Base-by-base conservation (phyloP, 345 rosid genomes). In the Linum lewisii region DNA sequence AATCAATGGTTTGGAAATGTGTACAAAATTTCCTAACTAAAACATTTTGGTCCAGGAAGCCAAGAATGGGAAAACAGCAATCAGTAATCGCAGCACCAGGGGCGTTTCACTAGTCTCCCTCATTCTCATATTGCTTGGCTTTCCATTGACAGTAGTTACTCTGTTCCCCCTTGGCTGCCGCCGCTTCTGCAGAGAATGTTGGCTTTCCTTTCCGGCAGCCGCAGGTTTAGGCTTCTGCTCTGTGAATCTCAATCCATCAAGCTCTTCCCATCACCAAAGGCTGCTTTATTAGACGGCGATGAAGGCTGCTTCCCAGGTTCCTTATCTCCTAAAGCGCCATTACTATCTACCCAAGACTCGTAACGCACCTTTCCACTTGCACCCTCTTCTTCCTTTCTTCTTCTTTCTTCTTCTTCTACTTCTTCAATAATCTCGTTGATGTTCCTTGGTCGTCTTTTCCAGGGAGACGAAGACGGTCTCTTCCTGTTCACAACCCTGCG, bases 211-310 rank as follows among this genome's bases (percentile, higher is more conserved):
- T 11, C 34, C 7, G 7, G 47, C 47, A 11, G 47, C 4, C 16
- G 15, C 47, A 42, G 16, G 47, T 42, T 4, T 16, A 11, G 1
- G 14, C 14, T 42, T 42, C 23, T 23, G 57, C 57, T 54, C 66
- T 20, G 5, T 24, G 9, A 59, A 57, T 51, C 51, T 74, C 51
- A 59, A 56, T 54, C 60, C 51, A 60, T 73, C 82, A 7, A 80
- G 69, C 49, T 76, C 81, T n/a, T 75, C 87, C 90, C 90, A 84
- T 38, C 87, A 47, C 85, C 87, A 72, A 76, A 77, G 51, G 49
- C 21, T 1, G 49, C 21, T 1, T 0, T 42, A 11, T 11, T 11
- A 11, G 47, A 11, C 47, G 47, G 18, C 47, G 15, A 4, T 42
- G 47, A 11, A 1, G 69, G 24, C 16, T 45, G 62, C n/a, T 45